Base-by-base conservation (phyloP, 768 basidiomycete genomes). In the Lentinula aciculospora region DNA sequence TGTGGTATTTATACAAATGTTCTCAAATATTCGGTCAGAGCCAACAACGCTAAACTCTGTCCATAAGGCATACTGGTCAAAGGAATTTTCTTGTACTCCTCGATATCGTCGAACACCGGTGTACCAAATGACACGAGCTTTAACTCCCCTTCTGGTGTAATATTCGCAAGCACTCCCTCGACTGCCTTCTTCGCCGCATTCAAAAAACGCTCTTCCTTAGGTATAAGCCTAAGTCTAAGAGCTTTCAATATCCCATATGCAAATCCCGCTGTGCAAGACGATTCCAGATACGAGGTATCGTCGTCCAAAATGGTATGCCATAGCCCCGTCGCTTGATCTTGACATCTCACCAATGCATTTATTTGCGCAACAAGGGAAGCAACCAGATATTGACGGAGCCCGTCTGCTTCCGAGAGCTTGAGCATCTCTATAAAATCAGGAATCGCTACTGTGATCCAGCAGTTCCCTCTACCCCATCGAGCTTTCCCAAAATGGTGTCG, bases 31-130 rank as follows among this genome's bases (percentile, higher is more conserved):
- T 81, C 80, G 15, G 78, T 79, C 60, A 81, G 66, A 15, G 79
- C 79, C 32, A 79, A 65, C 58, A 80, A 67, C 19, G 78, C 80
- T 59, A 82, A 66, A 58, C 78, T 79, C 63, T 81, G 80, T 13
- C 82, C 81, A 62, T 82, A 82, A 12, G 81, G 81, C 81, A 82
- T 82, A 51, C 77, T 76, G 23, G 81, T 83, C 63, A 81, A 68
- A n/a, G 76, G 73, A 44, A 82, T 74, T 45, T 73, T 69, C 63
- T 75, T 78, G 65, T 81, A 82, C 56, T 72, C 76, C 49, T 81
- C 76, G 28, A 76, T 62, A 56, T 76, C 66, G 47, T 73, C 65
- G 49, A 81, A 81, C 39, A 82, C 80, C 3, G 76, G 80, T 5
- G 81, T 82, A 27, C 81, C 81, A 61, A 81, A 82, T 5, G 78